A percentile compares a stretch with the other conserved stretches of the same genome.
phyloP scores from a whole-genome alignment of 140 eudicot species.

The Senecio squalidus region DNA sequence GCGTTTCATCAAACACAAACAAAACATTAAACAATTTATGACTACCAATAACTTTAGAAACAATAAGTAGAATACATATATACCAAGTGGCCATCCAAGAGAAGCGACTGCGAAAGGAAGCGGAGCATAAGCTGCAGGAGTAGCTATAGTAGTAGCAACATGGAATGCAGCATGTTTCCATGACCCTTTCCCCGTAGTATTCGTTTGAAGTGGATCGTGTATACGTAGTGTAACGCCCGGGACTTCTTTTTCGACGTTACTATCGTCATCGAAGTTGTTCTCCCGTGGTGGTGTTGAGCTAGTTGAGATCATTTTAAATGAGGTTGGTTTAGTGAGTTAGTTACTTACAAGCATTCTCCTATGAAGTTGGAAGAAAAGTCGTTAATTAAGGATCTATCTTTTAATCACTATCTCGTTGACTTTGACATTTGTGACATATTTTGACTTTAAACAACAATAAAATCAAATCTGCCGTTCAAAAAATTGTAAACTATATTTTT shows the following conservation, averaged over 20 bases:
- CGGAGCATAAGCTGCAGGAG: constrained; percentile 72
- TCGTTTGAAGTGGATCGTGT: not conserved
- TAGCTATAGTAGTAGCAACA: constrained; percentile 59
- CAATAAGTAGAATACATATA: too few relatives aligned
- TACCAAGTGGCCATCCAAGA: constrained; percentile 64
- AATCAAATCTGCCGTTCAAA: too few relatives aligned
- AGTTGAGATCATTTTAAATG: constrained; percentile 9
- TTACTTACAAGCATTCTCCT: not conserved
- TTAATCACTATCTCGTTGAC: too few relatives aligned
- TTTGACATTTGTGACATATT: constrained; percentile 17
- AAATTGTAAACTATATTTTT: too few relatives aligned
- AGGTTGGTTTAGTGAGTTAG: not conserved
- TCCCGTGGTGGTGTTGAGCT: not conserved
- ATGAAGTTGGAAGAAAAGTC: constrained; percentile 2
- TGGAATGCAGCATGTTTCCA: constrained; percentile 65
- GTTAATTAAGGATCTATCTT: not conserved
- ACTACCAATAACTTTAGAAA: too few relatives aligned
- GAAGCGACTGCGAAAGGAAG: constrained; percentile 55
- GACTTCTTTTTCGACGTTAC: constrained; percentile 5
- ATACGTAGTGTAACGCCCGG: not conserved
- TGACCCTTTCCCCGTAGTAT: constrained; percentile 26
- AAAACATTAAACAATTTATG: constrained; percentile 1
- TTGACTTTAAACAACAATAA: constrained; percentile 12
- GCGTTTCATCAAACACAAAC: constrained; percentile 1
- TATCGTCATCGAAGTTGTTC: not conserved